Evolutionary conservation across 2,329 filamentous ascomycete genomes (phyloP).

Genomic region (Penicillium occitanis): DNA sequence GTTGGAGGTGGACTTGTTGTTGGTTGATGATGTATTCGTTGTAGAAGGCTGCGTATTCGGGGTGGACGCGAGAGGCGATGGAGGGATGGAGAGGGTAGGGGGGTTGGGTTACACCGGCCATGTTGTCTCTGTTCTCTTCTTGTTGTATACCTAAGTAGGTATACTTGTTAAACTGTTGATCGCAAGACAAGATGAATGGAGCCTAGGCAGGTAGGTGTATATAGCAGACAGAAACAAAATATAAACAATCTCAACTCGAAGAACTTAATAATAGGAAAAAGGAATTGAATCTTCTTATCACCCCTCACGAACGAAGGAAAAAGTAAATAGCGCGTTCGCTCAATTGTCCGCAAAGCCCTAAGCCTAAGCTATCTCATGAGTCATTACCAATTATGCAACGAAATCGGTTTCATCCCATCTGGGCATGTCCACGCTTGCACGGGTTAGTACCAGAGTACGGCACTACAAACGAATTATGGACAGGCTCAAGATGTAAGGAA

Average conservation of each 20-base stretch:
- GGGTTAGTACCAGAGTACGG: background rate
- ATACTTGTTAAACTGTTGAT: no score
- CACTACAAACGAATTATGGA: background rate
- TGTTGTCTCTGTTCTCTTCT: background rate
- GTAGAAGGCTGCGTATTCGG: slow-evolving; percentile 56
- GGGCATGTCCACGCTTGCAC: background rate
- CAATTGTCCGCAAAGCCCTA: background rate
- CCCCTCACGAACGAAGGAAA: background rate
- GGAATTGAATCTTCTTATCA: background rate
- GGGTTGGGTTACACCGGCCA: slow-evolving; percentile 27
- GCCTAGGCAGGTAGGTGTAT: background rate
- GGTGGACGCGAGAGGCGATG: slow-evolving; percentile 47
- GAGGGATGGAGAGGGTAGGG: slow-evolving; percentile 53
- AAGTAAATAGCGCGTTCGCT: background rate
- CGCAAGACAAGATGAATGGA: background rate
- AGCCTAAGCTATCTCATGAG: background rate
- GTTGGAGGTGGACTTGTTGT: slow-evolving; percentile 57
- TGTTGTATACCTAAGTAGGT: background rate
- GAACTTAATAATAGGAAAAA: no score
- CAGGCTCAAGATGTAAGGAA: background rate
- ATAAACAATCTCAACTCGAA: background rate
- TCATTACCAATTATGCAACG: background rate
- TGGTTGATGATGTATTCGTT: slow-evolving; percentile 53
- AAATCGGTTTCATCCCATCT: background rate
- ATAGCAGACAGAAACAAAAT: background rate